Evolutionary conservation across 768 basidiomycete species (phyloP), one percentile per base, ranked within the genome.

Genomic region (Tylopilus cervinicoccineus): DNA sequence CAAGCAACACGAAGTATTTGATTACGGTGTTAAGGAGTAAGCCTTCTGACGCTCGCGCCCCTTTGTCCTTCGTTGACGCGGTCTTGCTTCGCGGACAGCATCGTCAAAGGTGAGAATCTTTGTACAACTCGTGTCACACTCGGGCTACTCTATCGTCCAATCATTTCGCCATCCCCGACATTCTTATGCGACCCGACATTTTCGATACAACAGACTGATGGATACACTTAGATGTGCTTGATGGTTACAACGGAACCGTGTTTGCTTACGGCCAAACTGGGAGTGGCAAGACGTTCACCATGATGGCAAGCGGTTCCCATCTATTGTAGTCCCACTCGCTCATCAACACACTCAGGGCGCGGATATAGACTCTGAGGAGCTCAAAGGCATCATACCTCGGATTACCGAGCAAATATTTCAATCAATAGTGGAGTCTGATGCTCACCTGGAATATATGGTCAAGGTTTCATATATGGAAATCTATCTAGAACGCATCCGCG

Each of bases 401-500:
- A 97, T 99, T 55, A 95, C 95, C 5, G 94, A 99, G 67, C 96
- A 99, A 68, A 96, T 99, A 64, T 99, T 99, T 69, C 89, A 93
- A 55, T 93, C 93, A 42, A 99, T 99, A 64, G 86, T 96, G 49
- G 85, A 93, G 62, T 95, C 93, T 47, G 95, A 97, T 57, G 80
- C 89, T 29, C 91, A 92, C 67, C 73, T 99, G 49, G 96, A 99
- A 70, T 99, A 99, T 68, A 83, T 97, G 55, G 96, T 99, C 67
- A 99, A 99, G 72, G 96, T 97, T 43, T 96, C 93, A 29, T 99
- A 98, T 69, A 97, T 99, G 95, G 96, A 99, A 73, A 98, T 99
- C 51, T 99, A 99, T 70, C 78, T 98, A 52, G 96, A 99, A 70
- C 83, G 86, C 53, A 92, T 99, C 56, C 80, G 94, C 44, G 96